phyloP scores from a whole-genome alignment of 2,329 filamentous ascomycete species.

The Stagonosporopsis vannaccii region DNA sequence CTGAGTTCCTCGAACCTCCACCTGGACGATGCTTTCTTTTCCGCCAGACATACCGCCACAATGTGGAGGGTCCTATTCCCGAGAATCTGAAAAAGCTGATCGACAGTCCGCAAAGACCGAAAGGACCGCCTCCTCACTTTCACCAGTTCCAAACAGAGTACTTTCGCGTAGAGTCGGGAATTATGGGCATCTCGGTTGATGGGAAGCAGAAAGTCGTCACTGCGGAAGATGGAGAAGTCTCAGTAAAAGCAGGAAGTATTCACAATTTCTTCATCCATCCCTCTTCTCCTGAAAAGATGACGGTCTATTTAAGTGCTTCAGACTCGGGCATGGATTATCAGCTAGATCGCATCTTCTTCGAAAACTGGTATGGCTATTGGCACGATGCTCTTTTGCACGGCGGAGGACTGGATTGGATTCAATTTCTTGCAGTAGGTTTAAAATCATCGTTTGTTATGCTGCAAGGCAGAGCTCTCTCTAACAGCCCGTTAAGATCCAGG shows the following conservation, averaged over 20 bases:
- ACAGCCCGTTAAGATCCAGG: constrained; percentile 45
- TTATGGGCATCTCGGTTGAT: constrained; percentile 39
- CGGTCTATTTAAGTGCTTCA: constrained; percentile 32
- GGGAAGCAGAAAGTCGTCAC: constrained; percentile 29
- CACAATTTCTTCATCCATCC: constrained; percentile 27
- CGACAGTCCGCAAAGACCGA: constrained; percentile 7
- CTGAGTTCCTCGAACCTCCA: constrained; percentile 12
- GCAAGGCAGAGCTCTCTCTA: constrained; percentile 6
- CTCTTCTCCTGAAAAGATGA: constrained; percentile 5
- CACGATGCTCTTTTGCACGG: constrained; percentile 39
- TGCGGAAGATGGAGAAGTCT: constrained; percentile 40
- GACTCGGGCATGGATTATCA: constrained; percentile 37
- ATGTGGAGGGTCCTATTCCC: constrained; percentile 10
- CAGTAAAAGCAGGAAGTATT: constrained; percentile 20
- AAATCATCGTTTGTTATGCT: background rate
- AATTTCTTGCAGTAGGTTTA: constrained; percentile 41
- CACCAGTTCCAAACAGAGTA: constrained; percentile 46
- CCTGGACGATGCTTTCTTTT: constrained; percentile 17
- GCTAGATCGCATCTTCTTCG: constrained; percentile 47
- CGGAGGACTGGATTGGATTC: constrained; percentile 39
- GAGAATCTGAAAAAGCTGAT: constrained; percentile 14
- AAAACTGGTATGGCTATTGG: constrained; percentile 51
- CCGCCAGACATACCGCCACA: constrained; percentile 15
- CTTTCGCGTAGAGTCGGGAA: constrained; percentile 37
- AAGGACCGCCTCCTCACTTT: constrained; percentile 42